Conservation (phyloP, 2,329 filamentous ascomycete genomes). For the Amauroascus niger region DNA sequence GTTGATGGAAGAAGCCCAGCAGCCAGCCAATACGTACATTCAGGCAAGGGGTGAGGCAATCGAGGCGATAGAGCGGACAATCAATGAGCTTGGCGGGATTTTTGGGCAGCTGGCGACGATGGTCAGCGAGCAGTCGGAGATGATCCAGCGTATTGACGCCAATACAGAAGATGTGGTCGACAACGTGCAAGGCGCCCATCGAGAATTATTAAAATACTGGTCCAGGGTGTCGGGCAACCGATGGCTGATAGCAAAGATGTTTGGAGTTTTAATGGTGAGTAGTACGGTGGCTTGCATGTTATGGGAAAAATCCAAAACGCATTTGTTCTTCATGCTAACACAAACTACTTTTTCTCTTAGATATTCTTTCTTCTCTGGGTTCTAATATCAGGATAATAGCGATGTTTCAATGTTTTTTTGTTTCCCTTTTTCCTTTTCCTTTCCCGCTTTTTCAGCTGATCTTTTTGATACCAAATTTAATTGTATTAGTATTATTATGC, state of each 20-base stretch:
- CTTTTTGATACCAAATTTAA: neutral
- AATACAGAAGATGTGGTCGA: constrained; percentile 97
- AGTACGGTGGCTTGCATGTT: neutral
- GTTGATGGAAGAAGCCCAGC: constrained; percentile 86
- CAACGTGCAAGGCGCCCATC: constrained; percentile 92
- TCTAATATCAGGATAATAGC: constrained; percentile 14
- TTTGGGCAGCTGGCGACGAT: constrained; percentile 92
- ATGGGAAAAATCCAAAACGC: neutral
- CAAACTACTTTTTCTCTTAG: neutral
- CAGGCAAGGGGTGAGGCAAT: constrained; percentile 91
- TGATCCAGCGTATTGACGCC: constrained; percentile 94
- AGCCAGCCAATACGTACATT: constrained; percentile 77
- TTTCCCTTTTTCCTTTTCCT: neutral
- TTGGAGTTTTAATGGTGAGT: constrained; percentile 67
- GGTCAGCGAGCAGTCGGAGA: constrained; percentile 95
- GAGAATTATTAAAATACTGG: constrained; percentile 96
- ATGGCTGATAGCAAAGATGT: constrained; percentile 80
- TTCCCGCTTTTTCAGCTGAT: neutral
- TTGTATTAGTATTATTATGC: neutral
- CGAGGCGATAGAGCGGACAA: constrained; percentile 91
- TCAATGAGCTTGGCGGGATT: constrained; percentile 80
- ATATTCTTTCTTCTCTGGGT: constrained; percentile 19
- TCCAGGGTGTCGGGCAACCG: constrained; percentile 84
- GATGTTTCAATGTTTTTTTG: neutral
- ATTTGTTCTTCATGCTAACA: neutral